These are phyloP conservation scores for Amanita rubescens DNA, from an alignment of 768 basidiomycete species.

Conservation along the genomic window DNA sequence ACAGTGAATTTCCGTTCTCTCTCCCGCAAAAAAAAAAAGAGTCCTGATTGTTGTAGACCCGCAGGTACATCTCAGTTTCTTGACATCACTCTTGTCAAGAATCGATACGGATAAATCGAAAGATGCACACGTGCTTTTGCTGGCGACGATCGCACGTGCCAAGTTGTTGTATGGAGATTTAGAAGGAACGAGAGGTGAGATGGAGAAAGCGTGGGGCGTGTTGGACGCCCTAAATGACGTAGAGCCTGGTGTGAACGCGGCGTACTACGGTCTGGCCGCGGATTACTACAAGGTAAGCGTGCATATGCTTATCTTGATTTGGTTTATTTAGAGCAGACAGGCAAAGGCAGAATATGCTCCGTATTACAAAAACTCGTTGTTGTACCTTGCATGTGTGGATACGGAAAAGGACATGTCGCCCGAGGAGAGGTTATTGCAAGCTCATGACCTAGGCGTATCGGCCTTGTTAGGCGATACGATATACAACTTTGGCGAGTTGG, in stretches of 20 bases:
- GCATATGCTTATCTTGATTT: not conserved
- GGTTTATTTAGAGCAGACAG: conserved; percentile 29
- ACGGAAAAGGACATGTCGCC: conserved; percentile 66
- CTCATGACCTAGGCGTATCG: conserved; percentile 88
- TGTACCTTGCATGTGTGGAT: conserved; percentile 95
- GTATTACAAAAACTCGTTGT: conserved; percentile 90
- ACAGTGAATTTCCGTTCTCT: conserved; percentile 48
- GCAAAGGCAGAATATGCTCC: conserved; percentile 93
- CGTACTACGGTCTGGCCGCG: conserved; percentile 89
- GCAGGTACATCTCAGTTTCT: conserved; percentile 70
- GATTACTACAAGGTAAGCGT: conserved; percentile 85
- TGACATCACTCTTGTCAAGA: conserved; percentile 68
- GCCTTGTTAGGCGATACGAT: conserved; percentile 92
- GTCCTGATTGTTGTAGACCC: conserved; percentile 44
- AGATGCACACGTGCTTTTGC: conserved; percentile 81
- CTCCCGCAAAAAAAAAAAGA: not conserved
- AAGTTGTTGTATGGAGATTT: conserved; percentile 86
- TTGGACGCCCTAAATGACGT: conserved; percentile 64
- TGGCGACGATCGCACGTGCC: conserved; percentile 85
- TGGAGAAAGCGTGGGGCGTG: conserved; percentile 78
- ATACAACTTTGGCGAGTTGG: conserved; percentile 99
- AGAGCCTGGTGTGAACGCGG: conserved; percentile 83
- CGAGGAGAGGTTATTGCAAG: conserved; percentile 74
- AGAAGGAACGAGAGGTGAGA: conserved; percentile 81
- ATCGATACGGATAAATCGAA: conserved; percentile 54